These are phyloP conservation scores for Aspergillus persii DNA, from an alignment of 2,329 filamentous ascomycete species.

Conservation along the genomic window DNA sequence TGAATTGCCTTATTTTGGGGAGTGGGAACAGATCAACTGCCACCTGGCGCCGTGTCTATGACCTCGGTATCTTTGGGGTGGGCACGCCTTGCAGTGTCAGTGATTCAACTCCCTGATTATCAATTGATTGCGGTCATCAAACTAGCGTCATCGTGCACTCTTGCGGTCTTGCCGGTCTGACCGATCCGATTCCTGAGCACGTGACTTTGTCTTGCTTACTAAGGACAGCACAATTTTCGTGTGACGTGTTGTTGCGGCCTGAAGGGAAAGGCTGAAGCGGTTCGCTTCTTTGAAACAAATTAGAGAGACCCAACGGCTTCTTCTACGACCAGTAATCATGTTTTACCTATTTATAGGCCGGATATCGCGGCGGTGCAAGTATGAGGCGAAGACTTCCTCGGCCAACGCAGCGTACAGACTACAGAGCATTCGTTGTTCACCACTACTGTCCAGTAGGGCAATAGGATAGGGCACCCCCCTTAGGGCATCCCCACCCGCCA, in stretches of 20 bases:
- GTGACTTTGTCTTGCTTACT: background rate
- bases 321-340: background rate
- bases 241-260: background rate
- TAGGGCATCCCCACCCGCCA: constrained; percentile 8
- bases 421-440: background rate
- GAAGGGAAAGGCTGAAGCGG: background rate
- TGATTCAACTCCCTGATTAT: background rate
- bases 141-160: background rate
- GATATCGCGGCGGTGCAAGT: background rate
- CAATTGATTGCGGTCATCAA: background rate
- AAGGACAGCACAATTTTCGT: background rate
- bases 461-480: constrained; percentile 9
- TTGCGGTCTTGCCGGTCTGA: background rate
- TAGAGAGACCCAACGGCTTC: background rate
- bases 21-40: background rate
- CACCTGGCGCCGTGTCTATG: background rate
- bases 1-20: background rate
- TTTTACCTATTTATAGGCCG: background rate
- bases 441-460: constrained; percentile 4
- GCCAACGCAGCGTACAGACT: background rate
- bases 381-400: background rate
- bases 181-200: background rate
- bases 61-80: background rate
- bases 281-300: background rate
- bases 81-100: background rate